Evolutionary conservation across 148 eudicot genomes (phyloP), one percentile per base, ranked within the genome.

Genomic region (Polygonum aviculare): DNA sequence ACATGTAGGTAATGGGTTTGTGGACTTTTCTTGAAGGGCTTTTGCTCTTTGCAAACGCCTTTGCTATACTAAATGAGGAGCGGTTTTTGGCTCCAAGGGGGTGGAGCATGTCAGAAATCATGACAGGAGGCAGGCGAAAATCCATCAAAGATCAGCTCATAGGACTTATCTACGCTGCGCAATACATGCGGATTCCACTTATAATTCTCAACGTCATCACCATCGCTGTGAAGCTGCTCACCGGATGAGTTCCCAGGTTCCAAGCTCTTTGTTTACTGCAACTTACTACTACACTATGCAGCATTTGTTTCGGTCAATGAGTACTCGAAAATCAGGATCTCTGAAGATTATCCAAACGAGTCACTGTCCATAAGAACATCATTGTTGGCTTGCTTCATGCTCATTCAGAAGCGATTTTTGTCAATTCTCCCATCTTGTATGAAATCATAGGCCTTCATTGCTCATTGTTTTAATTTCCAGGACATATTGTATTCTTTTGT

Each of bases 31-130:
- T 93, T 9, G 93, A 93, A 80, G 96, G 96, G 63, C 84, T 89
- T 81, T 84, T 93, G 77, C 96, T 93, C 76, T 84, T 91, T 81
- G 96, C 93, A n/a, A 93, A 93, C 77, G 92, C 96, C 44, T 79
- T 91, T 73, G 98, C 98, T 41, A 89, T 93, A 87, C 73, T 93
- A 50, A 93, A 93, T 21, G 98, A 93, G 81, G 98, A 93, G 59
- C 84, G 98, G 33, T 89, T 93, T 76, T 92, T 93, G 70, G 86
- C 88, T 26, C 96, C 96, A 4, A 91, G 85, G 80, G 93, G 98
- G 21, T 83, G 92, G 87, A 91, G 90, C 87, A 88, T 89, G 82
- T 81, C 88, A 50, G 98, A 93, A 77, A 87, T 81, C 67, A 80
- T 67, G 72, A 9, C 85, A 21, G 88, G 89, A 3, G 90, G 88